Percentiles rank a stretch among this genome's conserved stretches.
Evolutionary conservation across 306 rosid genomes (phyloP).

Genomic region (Citrullus colocynthis): DNA sequence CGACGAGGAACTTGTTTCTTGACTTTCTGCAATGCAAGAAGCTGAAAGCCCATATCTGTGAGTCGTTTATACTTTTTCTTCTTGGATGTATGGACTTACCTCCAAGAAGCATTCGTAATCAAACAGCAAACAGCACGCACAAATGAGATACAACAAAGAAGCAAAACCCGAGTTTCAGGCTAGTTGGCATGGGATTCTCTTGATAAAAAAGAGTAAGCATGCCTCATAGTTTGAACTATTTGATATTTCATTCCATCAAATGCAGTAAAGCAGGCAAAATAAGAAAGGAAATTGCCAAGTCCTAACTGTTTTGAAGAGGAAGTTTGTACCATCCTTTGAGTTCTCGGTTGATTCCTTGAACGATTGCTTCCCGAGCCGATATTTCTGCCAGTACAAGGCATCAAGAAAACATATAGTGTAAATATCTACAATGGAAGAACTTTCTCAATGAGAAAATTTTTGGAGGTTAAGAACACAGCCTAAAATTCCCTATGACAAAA

Average conservation of each 20-base stretch:
- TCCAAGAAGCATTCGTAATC: not conserved
- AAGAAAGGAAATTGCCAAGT: not conserved
- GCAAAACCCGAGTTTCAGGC: not conserved
- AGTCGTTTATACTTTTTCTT: not conserved
- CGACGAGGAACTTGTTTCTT: constrained; percentile 41
- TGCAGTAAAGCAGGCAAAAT: not conserved
- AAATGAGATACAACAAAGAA: not conserved
- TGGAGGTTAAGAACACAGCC: not conserved
- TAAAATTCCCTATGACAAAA: not conserved
- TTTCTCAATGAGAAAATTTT: not conserved
- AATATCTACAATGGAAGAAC: constrained; percentile 2
- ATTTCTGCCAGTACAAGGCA: constrained; percentile 33
- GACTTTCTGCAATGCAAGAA: constrained; percentile 45
- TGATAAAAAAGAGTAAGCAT: not conserved
- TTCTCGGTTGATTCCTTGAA: constrained; percentile 38
- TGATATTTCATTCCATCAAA: not conserved
- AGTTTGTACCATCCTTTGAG: constrained; percentile 37
- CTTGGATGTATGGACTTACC: not conserved
- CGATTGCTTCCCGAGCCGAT: constrained; percentile 43
- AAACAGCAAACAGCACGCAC: not conserved
- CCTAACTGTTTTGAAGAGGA: not conserved
- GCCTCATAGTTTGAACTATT: not conserved
- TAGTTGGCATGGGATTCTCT: not conserved
- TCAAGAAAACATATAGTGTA: not conserved
- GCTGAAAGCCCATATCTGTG: constrained; percentile 22